Evolutionary conservation across 331 rosid species (phyloP).

Genomic region (Rosa hybrid): DNA sequence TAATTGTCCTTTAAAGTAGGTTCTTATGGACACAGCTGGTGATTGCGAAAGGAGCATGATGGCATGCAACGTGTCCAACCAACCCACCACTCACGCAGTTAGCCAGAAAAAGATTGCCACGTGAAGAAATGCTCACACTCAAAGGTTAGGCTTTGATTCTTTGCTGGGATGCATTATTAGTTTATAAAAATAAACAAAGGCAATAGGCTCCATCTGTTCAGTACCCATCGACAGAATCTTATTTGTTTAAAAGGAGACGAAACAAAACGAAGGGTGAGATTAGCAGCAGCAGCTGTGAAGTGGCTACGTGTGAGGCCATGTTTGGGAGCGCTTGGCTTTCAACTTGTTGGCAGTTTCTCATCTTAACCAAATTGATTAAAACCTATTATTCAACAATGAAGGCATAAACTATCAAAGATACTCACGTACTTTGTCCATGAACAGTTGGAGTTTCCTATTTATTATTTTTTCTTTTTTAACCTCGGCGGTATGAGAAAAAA

Average conservation of each 20-base stretch:
- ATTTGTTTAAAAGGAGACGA: not conserved
- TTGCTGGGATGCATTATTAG: not conserved
- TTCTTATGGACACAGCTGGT: slow-evolving; percentile 11
- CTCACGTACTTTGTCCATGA: too few species aligned
- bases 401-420: too few species aligned
- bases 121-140: not conserved
- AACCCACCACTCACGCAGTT: not conserved
- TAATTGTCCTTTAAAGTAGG: not conserved
- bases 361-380: too few species aligned
- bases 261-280: not conserved
- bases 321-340: not conserved
- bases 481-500: too few species aligned
- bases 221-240: not conserved
- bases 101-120: slow-evolving; percentile 22
- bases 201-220: not conserved
- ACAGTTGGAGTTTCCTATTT: too few species aligned
- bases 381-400: too few species aligned
- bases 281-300: not conserved
- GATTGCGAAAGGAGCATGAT: not conserved
- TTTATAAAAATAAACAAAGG: not conserved
- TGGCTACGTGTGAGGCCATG: not conserved
- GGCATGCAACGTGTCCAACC: slow-evolving; percentile 20
- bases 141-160: not conserved
- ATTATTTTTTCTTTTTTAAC: too few species aligned
- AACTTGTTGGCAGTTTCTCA: too few species aligned